These are phyloP conservation scores for Podospora bellae-mahoneyi DNA, from an alignment of 495 filamentous ascomycete species.

Conservation along the genomic window DNA sequence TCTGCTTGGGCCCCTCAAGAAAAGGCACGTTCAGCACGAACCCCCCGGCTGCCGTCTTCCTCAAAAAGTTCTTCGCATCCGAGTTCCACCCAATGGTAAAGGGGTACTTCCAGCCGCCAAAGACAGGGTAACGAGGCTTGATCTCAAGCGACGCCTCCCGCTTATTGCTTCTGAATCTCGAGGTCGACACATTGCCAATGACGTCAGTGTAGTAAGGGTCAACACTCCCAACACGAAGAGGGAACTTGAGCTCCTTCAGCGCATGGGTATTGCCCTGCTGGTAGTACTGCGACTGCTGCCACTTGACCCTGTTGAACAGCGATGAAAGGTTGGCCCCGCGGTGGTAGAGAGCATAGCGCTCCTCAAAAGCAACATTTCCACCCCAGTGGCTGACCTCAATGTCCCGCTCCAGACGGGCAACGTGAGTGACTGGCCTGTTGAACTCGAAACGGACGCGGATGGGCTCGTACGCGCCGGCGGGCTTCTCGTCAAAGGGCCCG, in stretches of 20 bases:
- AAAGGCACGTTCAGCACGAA: slow-evolving; percentile 95
- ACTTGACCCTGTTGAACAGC: slow-evolving; percentile 84
- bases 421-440: slow-evolving; percentile 82
- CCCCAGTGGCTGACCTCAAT: slow-evolving; percentile 97
- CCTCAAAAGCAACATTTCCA: slow-evolving; percentile 90
- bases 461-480: slow-evolving; percentile 67
- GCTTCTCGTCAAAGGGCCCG: slow-evolving; percentile 78
- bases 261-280: slow-evolving; percentile 64
- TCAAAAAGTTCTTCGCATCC: slow-evolving; percentile 69
- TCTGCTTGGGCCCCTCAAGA: slow-evolving; percentile 81
- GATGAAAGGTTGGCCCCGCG: slow-evolving; percentile 75
- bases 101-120: slow-evolving; percentile 96
- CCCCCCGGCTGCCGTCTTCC: slow-evolving; percentile 57
- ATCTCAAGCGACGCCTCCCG: slow-evolving; percentile 82
- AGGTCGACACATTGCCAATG: slow-evolving; percentile 95
- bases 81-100: slow-evolving; percentile 95
- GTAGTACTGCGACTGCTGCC: slow-evolving; percentile 72
- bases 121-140: slow-evolving; percentile 87
- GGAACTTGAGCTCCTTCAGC: slow-evolving; percentile 76
- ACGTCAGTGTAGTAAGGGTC: slow-evolving; percentile 94
- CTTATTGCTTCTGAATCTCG: slow-evolving; percentile 73
- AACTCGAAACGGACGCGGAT: slow-evolving; percentile 88
- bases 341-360: slow-evolving; percentile 87
- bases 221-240: slow-evolving; percentile 69
- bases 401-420: slow-evolving; percentile 75